These are phyloP conservation scores for Colletotrichum brevisporum DNA, from an alignment of 2,329 filamentous ascomycete genomes.

Conservation along the genomic window DNA sequence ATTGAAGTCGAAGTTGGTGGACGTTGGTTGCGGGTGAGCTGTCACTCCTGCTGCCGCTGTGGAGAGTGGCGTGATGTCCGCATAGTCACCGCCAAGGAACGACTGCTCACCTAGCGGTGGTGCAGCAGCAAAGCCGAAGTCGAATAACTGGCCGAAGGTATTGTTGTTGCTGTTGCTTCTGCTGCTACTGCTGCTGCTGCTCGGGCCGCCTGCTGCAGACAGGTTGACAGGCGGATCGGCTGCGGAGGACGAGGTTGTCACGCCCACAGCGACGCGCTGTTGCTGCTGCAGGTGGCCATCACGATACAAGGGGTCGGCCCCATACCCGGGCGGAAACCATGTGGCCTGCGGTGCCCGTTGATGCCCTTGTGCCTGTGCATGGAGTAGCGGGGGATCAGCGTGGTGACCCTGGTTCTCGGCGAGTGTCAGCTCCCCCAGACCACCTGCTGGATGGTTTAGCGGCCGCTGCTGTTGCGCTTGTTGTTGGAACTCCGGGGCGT, in stretches of 20 bases:
- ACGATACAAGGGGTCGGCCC: conserved; percentile 13
- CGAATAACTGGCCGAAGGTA: conserved; percentile 19
- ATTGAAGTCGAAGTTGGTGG: conserved; percentile 34
- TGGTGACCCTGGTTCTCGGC: conserved; percentile 26
- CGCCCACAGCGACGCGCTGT: conserved; percentile 11
- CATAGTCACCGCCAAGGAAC: conserved; percentile 40
- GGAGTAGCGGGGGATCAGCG: conserved; percentile 24
- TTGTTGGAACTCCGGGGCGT: conserved; percentile 12
- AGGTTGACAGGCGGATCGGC: conserved; percentile 13
- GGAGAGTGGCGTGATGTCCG: conserved; percentile 40
- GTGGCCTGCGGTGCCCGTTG: conserved; percentile 11
- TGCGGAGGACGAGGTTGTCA: conserved; percentile 8
- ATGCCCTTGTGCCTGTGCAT: conserved; percentile 28
- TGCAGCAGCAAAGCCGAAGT: conserved; percentile 35
- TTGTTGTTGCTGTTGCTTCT: neutral
- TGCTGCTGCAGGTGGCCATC: conserved; percentile 27
- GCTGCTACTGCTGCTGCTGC: neutral
- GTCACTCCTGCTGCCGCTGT: conserved; percentile 14
- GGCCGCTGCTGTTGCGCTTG: conserved; percentile 15
- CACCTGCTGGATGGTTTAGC: conserved; percentile 7
- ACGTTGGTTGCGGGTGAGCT: conserved; percentile 25
- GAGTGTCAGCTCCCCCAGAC: conserved; percentile 24
- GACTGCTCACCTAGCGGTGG: conserved; percentile 31
- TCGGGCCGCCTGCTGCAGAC: conserved; percentile 20
- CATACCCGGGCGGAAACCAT: conserved; percentile 36